A percentile compares a stretch with the other conserved stretches of the same genome.
Evolutionary conservation across 805 yeast genomes (phyloP).

Genomic region (Jamesozyma rosinii): DNA sequence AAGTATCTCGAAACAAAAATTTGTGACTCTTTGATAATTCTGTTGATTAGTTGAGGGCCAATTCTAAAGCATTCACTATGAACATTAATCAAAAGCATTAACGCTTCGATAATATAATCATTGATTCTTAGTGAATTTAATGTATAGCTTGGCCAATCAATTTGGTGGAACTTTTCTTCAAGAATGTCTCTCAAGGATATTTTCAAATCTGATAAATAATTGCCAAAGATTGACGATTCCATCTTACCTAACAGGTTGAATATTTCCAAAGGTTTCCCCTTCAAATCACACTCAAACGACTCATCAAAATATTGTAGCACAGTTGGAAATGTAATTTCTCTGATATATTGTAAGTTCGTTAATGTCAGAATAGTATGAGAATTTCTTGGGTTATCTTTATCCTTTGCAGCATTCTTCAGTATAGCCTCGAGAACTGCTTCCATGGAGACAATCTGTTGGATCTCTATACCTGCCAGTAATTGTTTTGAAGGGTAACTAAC

Average conservation of each 20-base stretch:
- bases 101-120: constrained; percentile 40
- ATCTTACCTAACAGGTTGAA: constrained; percentile 38
- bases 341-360: constrained; percentile 44
- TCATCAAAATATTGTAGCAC: constrained; percentile 43
- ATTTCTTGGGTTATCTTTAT: constrained; percentile 33
- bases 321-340: constrained; percentile 39
- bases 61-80: constrained; percentile 44
- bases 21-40: constrained; percentile 38
- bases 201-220: constrained; percentile 43
- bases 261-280: constrained; percentile 37
- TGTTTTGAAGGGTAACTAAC: constrained; percentile 32
- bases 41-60: constrained; percentile 38
- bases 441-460: constrained; percentile 35
- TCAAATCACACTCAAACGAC: constrained; percentile 39
- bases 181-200: constrained; percentile 33
- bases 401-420: constrained; percentile 34
- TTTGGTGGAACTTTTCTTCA: constrained; percentile 33
- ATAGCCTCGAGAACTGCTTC: constrained; percentile 41
- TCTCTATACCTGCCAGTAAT: constrained; percentile 33
- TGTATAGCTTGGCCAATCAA: constrained; percentile 36
- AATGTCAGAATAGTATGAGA: constrained; percentile 43
- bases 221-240: constrained; percentile 46
- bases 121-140: constrained; percentile 34
- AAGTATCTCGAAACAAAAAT: constrained; percentile 31
- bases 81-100: constrained; percentile 41